Evolutionary conservation across 164 flowering plant genomes (phyloP), one percentile per base, ranked within the genome.

Genomic region (Dillenia suffruticosa): DNA sequence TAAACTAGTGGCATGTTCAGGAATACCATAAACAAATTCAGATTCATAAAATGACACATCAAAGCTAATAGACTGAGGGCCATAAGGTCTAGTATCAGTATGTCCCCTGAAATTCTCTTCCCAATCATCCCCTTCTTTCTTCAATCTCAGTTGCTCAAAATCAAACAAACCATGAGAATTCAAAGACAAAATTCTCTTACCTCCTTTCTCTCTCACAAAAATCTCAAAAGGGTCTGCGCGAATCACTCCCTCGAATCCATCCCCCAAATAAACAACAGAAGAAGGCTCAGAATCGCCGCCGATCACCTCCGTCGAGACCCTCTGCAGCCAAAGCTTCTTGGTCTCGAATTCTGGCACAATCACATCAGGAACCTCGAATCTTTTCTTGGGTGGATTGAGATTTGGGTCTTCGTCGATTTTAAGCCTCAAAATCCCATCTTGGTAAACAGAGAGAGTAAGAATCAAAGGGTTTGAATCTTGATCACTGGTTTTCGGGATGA

Each of bases 21-120:
- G 99, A 8, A 92, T 92, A 10, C 99, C 99, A 64, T 84, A 90
- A 12, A 88, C 96, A 63, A 79, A 85, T 69, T 88, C 87, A 24
- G 97, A 87, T 1, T 74, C 89, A 62, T 83, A 80, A 74, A 95
- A 95, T 1, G 99, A 89, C n/a, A 95, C 96, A 73, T 95, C 99
- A 53, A 95, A 95, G 70, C 97, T 92, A 68, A 95, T 87, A 3
- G 96, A 87, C 58, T 95, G 99, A 1, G 99, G 90, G 9, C 99
- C 99, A 46, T 80, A 85, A 0, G 99, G 99, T 60, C 99, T 79
- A 1, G 69, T 58, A 75, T 95, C 97, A 0, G 94, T 88, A 61
- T 95, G 97, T 9, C 82, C 56, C 40, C 84, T 68, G 49, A 82
- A 92, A 70, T 70, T 80, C 82, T 95, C 97, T 71, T 84, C 89